Percentiles rank a stretch among this genome's conserved stretches.
Conservation (phyloP, 306 rosid species). For the Lagenaria siceraria region DNA sequence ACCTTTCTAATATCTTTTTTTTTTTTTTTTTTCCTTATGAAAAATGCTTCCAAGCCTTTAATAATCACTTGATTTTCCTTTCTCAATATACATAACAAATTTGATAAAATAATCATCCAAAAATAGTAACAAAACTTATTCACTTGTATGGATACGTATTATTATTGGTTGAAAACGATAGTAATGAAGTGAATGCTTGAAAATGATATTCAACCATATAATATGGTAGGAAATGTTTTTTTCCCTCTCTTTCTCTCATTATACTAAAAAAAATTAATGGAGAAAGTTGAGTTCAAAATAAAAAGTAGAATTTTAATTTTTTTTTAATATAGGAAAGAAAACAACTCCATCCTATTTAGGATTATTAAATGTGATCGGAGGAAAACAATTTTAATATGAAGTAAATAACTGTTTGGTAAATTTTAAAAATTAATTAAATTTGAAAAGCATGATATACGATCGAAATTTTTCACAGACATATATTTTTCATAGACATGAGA, state of each 20-base stretch:
- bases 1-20: not conserved
- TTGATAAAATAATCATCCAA: not conserved
- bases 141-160: not conserved
- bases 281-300: not conserved
- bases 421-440: no score
- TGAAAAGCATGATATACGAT: no score
- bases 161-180: not conserved
- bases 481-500: no score
- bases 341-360: no score
- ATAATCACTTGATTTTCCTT: not conserved
- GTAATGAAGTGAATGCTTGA: not conserved
- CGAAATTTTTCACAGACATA: no score
- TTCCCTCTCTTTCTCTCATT: no score
- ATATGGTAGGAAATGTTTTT: no score
- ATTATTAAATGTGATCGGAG: no score
- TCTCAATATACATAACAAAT: not conserved
- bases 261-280: no score
- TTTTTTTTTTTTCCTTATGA: not conserved
- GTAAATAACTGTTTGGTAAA: no score
- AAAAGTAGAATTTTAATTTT: not conserved
- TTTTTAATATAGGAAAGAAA: not conserved
- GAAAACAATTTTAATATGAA: no score
- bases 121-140: not conserved
- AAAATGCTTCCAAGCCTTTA: not conserved
- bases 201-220: no score